A percentile compares a stretch with the other conserved stretches of the same genome.
Evolutionary conservation across 2,329 filamentous ascomycete genomes (phyloP).

Genomic region (Cordyceps militaris): DNA sequence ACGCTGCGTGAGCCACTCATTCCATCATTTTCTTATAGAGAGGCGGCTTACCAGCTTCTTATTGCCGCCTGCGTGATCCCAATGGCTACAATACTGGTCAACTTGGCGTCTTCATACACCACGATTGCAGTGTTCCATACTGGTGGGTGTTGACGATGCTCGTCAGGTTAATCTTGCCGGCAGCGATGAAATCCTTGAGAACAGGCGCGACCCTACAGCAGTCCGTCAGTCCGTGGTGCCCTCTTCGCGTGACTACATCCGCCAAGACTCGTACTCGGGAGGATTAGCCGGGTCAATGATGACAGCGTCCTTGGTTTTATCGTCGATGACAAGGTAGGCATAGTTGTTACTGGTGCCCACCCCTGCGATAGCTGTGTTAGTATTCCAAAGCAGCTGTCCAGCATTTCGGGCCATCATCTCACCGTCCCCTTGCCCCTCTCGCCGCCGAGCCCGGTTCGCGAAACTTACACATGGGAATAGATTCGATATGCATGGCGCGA

Average conservation of each 20-base stretch:
- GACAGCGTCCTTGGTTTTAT: conserved; percentile 69
- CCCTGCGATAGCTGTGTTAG: conserved; percentile 42
- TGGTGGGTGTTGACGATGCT: conserved; percentile 96
- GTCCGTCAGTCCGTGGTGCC: background rate
- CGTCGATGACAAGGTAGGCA: conserved; percentile 72
- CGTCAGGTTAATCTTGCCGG: conserved; percentile 70
- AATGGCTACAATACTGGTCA: conserved; percentile 55
- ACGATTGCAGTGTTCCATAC: conserved; percentile 44
- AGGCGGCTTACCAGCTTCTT: conserved; percentile 59
- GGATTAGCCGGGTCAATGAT: conserved; percentile 78
- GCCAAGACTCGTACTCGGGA: conserved; percentile 54
- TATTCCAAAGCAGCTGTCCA: background rate
- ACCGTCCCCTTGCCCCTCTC: background rate
- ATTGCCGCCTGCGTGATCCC: conserved; percentile 93
- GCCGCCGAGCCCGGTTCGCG: background rate
- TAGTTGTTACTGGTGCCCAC: conserved; percentile 75
- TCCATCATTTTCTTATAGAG: background rate
- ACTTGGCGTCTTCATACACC: background rate
- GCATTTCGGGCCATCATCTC: background rate
- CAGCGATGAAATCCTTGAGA: conserved; percentile 65
- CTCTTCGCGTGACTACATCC: background rate
- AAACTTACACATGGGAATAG: conserved; percentile 78
- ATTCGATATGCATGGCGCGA: conserved; percentile 69
- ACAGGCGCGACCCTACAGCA: conserved; percentile 48
- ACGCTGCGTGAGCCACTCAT: background rate